Percentiles rank a stretch among this genome's conserved stretches.
These are phyloP conservation scores for Malus fusca DNA, from an alignment of 306 rosid species.

Conservation along the genomic window DNA sequence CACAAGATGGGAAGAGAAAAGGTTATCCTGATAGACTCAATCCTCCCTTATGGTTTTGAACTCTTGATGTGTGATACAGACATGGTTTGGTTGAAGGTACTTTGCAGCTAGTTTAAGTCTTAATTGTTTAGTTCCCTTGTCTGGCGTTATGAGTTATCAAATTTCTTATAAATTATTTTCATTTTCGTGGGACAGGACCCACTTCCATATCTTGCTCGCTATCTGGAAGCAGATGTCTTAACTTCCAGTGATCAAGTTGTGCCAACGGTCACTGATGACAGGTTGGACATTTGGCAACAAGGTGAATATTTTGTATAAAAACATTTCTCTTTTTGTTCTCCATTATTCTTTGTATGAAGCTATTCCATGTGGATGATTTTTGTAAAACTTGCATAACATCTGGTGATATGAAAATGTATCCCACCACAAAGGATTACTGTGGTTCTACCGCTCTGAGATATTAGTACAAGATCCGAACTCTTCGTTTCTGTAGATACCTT, in stretches of 20 bases:
- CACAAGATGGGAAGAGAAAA: conserved; percentile 99
- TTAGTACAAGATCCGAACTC: background rate
- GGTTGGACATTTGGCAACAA: conserved; percentile 73
- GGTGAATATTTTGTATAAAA: conserved; percentile 42
- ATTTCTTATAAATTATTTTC: conserved; percentile 9
- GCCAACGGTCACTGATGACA: conserved; percentile 88
- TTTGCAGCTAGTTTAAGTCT: background rate
- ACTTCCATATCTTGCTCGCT: conserved; percentile 86
- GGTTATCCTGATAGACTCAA: conserved; percentile 73
- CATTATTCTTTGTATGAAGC: background rate
- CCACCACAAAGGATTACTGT: background rate
- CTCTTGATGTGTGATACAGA: conserved; percentile 97
- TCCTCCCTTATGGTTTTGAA: conserved; percentile 80
- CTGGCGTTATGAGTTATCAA: background rate
- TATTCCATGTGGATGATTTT: background rate
- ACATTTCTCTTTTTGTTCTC: background rate
- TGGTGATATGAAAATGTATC: background rate
- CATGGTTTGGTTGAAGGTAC: conserved; percentile 99
- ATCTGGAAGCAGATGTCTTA: conserved; percentile 87
- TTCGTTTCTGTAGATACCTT: background rate
- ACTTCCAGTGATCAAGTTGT: conserved; percentile 91
- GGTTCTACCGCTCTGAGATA: background rate
- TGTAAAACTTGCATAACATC: background rate
- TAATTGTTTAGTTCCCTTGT: background rate
- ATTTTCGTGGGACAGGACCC: conserved; percentile 75